Evolutionary conservation across 2,329 filamentous ascomycete species (phyloP), one percentile per base, ranked within the genome.

Genomic region (Epichloe festucae): DNA sequence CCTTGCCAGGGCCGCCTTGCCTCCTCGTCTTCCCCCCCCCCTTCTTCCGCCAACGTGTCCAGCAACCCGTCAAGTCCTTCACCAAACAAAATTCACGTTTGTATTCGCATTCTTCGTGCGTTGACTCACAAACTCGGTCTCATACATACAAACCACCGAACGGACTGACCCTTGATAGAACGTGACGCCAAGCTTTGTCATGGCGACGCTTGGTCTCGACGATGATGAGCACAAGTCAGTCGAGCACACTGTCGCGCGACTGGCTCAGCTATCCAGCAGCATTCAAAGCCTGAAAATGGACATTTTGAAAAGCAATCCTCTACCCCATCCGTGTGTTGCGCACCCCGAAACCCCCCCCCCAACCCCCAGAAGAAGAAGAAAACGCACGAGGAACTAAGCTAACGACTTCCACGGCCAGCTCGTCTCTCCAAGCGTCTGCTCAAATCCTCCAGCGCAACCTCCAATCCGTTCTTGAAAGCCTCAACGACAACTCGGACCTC

Each of bases 361-460:
- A 17, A 17, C 5, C 23, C 0, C 1, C 1, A 23, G 14, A 14
- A 19, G 12, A 46, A 19, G 7, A 19, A 21, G 19, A 3, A 21
- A 21, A 35, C 4, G 4, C 2, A 19, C 27, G 31, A 17, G 6
- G 34, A 46, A 46, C 31, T 8, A 35, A 7, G 15, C 42, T 44
- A 12, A 44, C 42, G 14, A 11, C 17, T 12, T 10, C 11, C 7
- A 11, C 41, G 3, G 27, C 5, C 57, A 89, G 85, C 61, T 76
- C 80, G 45, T 87, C 84, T 14, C 75, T 90, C 46, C 83, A 88
- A 64, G 79, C 80, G n/a, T 84, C 83, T 46, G 76, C 82, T 43
- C 75, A 77, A 56, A 87, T 89, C 63, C 77, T 89, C 49, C 82
- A 84, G 57, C 77, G 77, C 57, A 87, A 87, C 64, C 77, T 93